Percentiles rank a stretch among this genome's conserved stretches.
These are phyloP conservation scores for Saturnispora diversa DNA, from an alignment of 805 yeast species.

Conservation along the genomic window DNA sequence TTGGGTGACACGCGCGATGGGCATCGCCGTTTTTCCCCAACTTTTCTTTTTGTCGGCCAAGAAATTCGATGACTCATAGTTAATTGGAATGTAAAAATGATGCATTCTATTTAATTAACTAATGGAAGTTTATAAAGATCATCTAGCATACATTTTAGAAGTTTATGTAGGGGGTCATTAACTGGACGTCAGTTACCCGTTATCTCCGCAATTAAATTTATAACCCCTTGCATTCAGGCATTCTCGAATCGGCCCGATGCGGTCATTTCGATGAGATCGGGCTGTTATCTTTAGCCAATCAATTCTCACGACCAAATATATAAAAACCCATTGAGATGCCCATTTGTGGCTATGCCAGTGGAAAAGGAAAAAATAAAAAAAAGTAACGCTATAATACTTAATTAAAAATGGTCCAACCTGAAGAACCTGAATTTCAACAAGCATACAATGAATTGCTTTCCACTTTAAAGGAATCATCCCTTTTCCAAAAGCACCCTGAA, in stretches of 20 bases:
- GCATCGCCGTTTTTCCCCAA: slow-evolving; percentile 6
- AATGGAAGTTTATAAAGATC: no score
- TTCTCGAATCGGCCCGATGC: slow-evolving; percentile 2
- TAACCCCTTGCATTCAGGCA: no score
- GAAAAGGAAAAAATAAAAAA: background rate
- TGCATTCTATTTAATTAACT: no score
- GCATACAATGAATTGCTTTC: slow-evolving; percentile 90
- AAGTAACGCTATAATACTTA: background rate
- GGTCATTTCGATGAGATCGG: background rate
- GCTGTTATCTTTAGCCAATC: slow-evolving; percentile 2
- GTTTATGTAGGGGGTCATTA: no score
- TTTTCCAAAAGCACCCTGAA: slow-evolving; percentile 83
- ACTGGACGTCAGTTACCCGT: no score
- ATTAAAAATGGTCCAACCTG: slow-evolving; percentile 60
- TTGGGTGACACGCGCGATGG: no score
- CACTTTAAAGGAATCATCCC: slow-evolving; percentile 84
- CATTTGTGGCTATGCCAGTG: background rate
- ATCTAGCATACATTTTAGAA: no score
- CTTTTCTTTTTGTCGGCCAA: background rate
- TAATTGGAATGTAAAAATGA: no score
- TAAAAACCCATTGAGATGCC: background rate
- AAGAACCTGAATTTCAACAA: slow-evolving; percentile 98
- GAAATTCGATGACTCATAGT: no score
- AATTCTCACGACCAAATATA: background rate
- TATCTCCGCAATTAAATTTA: no score